A percentile compares a stretch with the other conserved stretches of the same genome.
Conservation (phyloP, 2,329 filamentous ascomycete genomes). For the Botrytis tulipae region DNA sequence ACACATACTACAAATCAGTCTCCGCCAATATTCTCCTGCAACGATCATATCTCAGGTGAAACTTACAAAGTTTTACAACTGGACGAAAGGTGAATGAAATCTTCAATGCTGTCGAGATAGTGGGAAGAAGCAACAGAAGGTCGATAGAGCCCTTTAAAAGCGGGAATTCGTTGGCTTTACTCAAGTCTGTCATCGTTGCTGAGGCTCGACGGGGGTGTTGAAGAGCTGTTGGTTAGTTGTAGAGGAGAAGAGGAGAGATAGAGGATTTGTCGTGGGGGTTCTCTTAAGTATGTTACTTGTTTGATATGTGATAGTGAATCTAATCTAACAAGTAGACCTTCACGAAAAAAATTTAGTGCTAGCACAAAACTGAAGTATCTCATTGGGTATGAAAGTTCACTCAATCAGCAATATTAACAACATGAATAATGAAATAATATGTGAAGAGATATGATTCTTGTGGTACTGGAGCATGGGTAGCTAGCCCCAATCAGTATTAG, state of each 20-base stretch:
- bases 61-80: background rate
- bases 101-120: background rate
- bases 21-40: accelerated
- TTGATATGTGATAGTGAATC: background rate
- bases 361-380: background rate
- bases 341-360: background rate
- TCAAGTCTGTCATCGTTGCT: background rate
- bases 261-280: accelerated
- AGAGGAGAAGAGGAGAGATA: accelerated
- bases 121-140: background rate
- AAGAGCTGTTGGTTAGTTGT: background rate
- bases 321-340: background rate
- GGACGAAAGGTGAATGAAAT: background rate
- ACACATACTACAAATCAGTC: accelerated
- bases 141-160: background rate
- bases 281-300: accelerated
- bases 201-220: accelerated
- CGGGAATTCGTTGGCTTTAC: background rate
- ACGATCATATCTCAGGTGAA: background rate
- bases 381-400: too few species aligned
- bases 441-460: too few species aligned
- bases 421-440: too few species aligned
- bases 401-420: too few species aligned
- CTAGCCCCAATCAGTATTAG: too few species aligned
- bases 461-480: too few species aligned